phyloP scores from a whole-genome alignment of 2,329 filamentous ascomycete genomes.

The Aureobasidium pullulans region DNA sequence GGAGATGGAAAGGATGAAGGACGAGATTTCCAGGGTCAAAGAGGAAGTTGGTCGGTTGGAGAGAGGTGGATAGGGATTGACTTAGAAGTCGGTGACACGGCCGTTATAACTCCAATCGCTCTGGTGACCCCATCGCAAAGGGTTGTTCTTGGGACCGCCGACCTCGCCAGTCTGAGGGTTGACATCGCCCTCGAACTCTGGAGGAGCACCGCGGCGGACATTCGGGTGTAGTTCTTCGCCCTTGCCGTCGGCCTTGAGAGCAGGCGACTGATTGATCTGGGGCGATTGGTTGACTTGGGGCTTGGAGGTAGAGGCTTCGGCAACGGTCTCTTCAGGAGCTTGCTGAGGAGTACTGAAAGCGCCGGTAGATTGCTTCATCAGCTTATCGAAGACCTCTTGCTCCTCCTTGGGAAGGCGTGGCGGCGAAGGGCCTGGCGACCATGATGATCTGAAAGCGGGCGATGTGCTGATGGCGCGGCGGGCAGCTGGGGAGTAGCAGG shows the following conservation, averaged over 20 bases:
- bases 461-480: slow-evolving; percentile 30
- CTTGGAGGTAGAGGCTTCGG: slow-evolving; percentile 21
- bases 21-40: slow-evolving; percentile 29
- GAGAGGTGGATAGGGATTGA: background rate
- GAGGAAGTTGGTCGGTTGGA: slow-evolving; percentile 27
- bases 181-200: slow-evolving; percentile 85
- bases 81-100: slow-evolving; percentile 79
- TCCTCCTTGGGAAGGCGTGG: slow-evolving; percentile 81
- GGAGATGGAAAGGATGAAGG: slow-evolving; percentile 19
- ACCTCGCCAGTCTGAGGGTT: slow-evolving; percentile 95
- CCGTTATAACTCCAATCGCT: slow-evolving; percentile 94
- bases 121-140: slow-evolving; percentile 70
- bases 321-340: slow-evolving; percentile 31
- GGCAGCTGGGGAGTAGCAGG: slow-evolving; percentile 15
- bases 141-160: slow-evolving; percentile 95
- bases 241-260: slow-evolving; percentile 46
- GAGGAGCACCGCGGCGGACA: slow-evolving; percentile 66
- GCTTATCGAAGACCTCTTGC: slow-evolving; percentile 81
- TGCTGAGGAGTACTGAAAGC: slow-evolving; percentile 62
- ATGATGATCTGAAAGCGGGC: slow-evolving; percentile 35
- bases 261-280: slow-evolving; percentile 30
- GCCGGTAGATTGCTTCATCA: slow-evolving; percentile 70
- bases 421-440: slow-evolving; percentile 55
- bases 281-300: slow-evolving; percentile 22
- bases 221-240: slow-evolving; percentile 64